These are phyloP conservation scores for Hippophae gyantsensis DNA, from an alignment of 306 rosid species.

Conservation along the genomic window DNA sequence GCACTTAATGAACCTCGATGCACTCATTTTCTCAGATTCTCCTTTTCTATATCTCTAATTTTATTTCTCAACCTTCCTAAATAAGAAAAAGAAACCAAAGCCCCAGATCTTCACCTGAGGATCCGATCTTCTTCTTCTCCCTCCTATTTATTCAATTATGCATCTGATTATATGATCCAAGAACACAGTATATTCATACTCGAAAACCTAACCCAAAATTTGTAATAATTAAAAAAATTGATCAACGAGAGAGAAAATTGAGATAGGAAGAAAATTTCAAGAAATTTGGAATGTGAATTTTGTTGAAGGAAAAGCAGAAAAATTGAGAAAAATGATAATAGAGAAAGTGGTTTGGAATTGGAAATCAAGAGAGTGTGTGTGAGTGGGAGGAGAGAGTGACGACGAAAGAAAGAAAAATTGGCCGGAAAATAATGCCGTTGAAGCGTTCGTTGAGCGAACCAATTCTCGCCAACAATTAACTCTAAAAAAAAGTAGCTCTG, in stretches of 20 bases:
- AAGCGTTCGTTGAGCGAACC: conserved; percentile 79
- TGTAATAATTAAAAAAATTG: conserved; percentile 16
- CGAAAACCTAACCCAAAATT: conserved; percentile 40
- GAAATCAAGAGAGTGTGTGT: not conserved
- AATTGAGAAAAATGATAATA: not conserved
- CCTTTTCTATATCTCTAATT: not conserved
- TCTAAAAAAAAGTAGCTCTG: no score
- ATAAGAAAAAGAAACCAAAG: conserved; percentile 20
- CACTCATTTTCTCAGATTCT: conserved; percentile 48
- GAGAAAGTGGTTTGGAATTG: conserved; percentile 14
- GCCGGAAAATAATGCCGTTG: conserved; percentile 87
- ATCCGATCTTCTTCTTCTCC: conserved; percentile 37
- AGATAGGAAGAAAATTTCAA: not conserved
- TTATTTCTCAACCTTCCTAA: conserved; percentile 12
- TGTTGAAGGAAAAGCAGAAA: not conserved
- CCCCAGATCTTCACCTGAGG: conserved; percentile 93
- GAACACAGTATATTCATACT: not conserved
- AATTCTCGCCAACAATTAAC: conserved; percentile 45
- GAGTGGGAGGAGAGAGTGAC: conserved; percentile 14
- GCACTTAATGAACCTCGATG: conserved; percentile 97
- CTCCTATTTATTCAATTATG: conserved; percentile 31
- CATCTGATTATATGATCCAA: conserved; percentile 30
- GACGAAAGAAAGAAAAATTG: conserved; percentile 19
- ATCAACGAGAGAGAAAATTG: conserved; percentile 2
- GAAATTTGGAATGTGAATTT: not conserved